Percentiles rank a stretch among this genome's conserved stretches.
These are phyloP conservation scores for Pyrenophora graminea DNA, from an alignment of 2,329 filamentous ascomycete species.

Conservation along the genomic window DNA sequence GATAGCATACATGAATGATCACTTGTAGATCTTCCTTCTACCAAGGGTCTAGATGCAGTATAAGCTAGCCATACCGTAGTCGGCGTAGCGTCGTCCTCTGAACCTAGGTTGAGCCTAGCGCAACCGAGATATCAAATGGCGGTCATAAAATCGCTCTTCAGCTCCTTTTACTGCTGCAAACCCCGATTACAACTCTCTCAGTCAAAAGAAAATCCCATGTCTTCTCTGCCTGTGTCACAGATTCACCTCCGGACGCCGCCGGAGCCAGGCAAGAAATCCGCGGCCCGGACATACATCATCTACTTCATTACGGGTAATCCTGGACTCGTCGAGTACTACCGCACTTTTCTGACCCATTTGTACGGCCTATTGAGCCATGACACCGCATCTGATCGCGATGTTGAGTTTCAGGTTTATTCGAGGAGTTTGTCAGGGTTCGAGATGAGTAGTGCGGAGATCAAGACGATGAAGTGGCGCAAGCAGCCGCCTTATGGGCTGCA, in stretches of 20 bases:
- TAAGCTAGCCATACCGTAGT: neutral
- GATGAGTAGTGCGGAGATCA: slow-evolving; percentile 28
- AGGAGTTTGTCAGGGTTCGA: slow-evolving; percentile 52
- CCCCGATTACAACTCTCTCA: neutral
- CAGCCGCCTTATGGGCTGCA: slow-evolving; percentile 50
- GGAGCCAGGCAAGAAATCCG: slow-evolving; percentile 24
- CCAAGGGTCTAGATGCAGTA: slow-evolving; percentile 5
- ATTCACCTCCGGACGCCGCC: slow-evolving; percentile 32
- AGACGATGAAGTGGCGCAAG: slow-evolving; percentile 27
- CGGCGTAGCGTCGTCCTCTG: neutral
- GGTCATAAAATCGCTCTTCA: slow-evolving; percentile 10
- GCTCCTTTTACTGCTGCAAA: slow-evolving; percentile 1
- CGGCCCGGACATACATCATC: slow-evolving; percentile 55
- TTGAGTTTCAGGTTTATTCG: slow-evolving; percentile 47
- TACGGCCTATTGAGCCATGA: slow-evolving; percentile 56
- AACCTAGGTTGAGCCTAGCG: slow-evolving; percentile 13
- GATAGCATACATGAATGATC: neutral
- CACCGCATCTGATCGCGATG: slow-evolving; percentile 18
- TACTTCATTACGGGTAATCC: slow-evolving; percentile 80
- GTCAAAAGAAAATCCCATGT: slow-evolving; percentile 8
- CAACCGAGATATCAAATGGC: slow-evolving; percentile 18
- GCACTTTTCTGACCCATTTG: slow-evolving; percentile 65
- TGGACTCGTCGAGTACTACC: slow-evolving; percentile 74
- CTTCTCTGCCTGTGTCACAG: slow-evolving; percentile 22
- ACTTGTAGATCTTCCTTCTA: neutral